A percentile compares a stretch with the other conserved stretches of the same genome.
Evolutionary conservation across 2,329 filamentous ascomycete species (phyloP).

Genomic region (Ascomycota sp.): DNA sequence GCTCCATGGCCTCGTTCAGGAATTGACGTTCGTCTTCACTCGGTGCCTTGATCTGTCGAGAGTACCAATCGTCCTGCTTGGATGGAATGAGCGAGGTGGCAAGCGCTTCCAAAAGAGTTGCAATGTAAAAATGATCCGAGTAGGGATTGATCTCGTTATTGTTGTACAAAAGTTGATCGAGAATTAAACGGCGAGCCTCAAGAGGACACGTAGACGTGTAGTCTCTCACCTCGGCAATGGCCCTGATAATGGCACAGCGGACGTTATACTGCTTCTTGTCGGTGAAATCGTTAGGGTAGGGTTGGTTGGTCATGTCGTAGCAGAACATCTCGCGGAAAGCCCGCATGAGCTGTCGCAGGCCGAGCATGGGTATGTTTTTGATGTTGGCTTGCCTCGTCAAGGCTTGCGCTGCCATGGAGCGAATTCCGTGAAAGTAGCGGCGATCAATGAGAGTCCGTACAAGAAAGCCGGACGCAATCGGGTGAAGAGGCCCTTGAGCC

Average conservation of each 20-base stretch:
- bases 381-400: conserved; percentile 53
- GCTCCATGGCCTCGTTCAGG: conserved; percentile 30
- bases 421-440: conserved; percentile 84
- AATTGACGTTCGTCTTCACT: conserved; percentile 25
- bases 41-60: conserved; percentile 21
- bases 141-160: conserved; percentile 79
- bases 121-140: conserved; percentile 77
- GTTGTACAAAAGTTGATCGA: conserved; percentile 79
- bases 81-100: conserved; percentile 33
- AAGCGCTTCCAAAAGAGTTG: conserved; percentile 46
- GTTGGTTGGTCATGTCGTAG: conserved; percentile 53
- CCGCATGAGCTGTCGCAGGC: conserved; percentile 62
- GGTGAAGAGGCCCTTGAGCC: conserved; percentile 41
- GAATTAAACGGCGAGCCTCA: conserved; percentile 58
- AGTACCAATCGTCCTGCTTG: conserved; percentile 21
- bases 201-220: conserved; percentile 52
- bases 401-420: conserved; percentile 60
- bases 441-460: conserved; percentile 74
- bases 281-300: conserved; percentile 73
- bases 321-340: conserved; percentile 80
- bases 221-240: conserved; percentile 59
- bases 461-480: conserved; percentile 71
- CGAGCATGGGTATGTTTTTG: conserved; percentile 47
- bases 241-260: conserved; percentile 60
- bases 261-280: conserved; percentile 71